Evolutionary conservation across 257 asterid genomes (phyloP).

Genomic region (Misopates orontium): DNA sequence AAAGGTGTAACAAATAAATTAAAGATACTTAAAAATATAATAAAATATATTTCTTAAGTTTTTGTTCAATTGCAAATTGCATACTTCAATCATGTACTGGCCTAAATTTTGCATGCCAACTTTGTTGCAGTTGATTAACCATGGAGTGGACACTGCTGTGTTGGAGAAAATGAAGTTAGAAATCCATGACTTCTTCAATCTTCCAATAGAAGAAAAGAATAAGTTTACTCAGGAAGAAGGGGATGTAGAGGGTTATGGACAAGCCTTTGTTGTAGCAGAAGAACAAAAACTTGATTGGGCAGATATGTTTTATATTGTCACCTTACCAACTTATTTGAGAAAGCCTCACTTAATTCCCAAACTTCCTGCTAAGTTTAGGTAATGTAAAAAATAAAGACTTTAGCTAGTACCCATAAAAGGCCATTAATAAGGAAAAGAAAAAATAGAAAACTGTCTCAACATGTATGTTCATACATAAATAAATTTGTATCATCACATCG

Average conservation of each 20-base stretch:
- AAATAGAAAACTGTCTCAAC: too few relatives aligned
- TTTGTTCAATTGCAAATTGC: too few relatives aligned
- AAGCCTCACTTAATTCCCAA: constrained; percentile 53
- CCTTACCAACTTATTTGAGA: constrained; percentile 42
- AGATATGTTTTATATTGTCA: constrained; percentile 37
- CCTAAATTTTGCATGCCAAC: too few relatives aligned
- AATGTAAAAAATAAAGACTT: neutral
- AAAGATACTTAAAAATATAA: too few relatives aligned
- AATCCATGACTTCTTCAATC: constrained; percentile 31
- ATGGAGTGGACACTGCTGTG: constrained; percentile 39
- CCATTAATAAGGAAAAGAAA: too few relatives aligned
- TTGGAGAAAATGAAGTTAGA: constrained; percentile 35
- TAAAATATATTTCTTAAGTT: too few relatives aligned
- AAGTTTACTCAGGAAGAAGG: constrained; percentile 23
- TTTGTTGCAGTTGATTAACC: constrained; percentile 48
- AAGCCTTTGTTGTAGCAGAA: constrained; percentile 36
- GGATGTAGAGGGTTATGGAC: constrained; percentile 36
- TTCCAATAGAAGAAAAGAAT: constrained; percentile 41
- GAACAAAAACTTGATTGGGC: constrained; percentile 73
- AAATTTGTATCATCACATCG: too few relatives aligned
- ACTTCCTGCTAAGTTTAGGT: constrained; percentile 55
- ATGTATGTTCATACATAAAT: too few relatives aligned
- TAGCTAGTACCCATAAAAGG: too few relatives aligned
- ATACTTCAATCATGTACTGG: too few relatives aligned
- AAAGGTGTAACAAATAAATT: too few relatives aligned